Evolutionary conservation across 345 rosid genomes (phyloP), one percentile per base, ranked within the genome.

Genomic region (Lumnitzera racemosa): DNA sequence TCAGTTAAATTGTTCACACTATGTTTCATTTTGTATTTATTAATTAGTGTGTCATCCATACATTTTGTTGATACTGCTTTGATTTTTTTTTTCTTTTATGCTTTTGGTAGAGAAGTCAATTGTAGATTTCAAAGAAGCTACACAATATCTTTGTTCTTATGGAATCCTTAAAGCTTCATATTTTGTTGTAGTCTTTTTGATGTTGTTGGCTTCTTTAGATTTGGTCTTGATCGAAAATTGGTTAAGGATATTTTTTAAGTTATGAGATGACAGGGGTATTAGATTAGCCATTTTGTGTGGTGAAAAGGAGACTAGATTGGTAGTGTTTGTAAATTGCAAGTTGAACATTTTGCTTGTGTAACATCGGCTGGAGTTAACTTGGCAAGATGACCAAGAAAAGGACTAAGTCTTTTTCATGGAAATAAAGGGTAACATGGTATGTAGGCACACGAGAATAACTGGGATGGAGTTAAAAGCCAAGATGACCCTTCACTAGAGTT

Each of bases 101-200:
- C 89, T 83, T 78, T 77, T 81, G 15, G 88, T 81, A 62, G 79
- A 54, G 75, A 81, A 87, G 61, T 89, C 96, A 11, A 89, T 64
- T 96, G 87, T 89, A 0, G 96, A 87, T 74, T 89, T 91, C 46
- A 89, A 62, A 9, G 94, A 92, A 4, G 96, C 87, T 13, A 91
- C 84, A 52, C 96, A 87, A 49, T 79, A 78, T 66, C 82, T 89
- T 46, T 83, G 86, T 70, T 92, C 96, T 49, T 90, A 94, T 68
- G 73, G 53, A 17, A 92, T 82, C 50, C 67, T 73, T 29, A 77
- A 72, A 41, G 57, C 75, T 67, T 92, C 91, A 49, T 96, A 92
- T 70, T 84, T 81, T 61, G 79, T 67, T 41, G 82, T 74, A 9
- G 94, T 83, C 66, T 70, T 72, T 72, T 76, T 77, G 77, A 94